Evolutionary conservation across 2,329 filamentous ascomycete species (phyloP), one percentile per base, ranked within the genome.

Genomic region (Lachnellula cervina): DNA sequence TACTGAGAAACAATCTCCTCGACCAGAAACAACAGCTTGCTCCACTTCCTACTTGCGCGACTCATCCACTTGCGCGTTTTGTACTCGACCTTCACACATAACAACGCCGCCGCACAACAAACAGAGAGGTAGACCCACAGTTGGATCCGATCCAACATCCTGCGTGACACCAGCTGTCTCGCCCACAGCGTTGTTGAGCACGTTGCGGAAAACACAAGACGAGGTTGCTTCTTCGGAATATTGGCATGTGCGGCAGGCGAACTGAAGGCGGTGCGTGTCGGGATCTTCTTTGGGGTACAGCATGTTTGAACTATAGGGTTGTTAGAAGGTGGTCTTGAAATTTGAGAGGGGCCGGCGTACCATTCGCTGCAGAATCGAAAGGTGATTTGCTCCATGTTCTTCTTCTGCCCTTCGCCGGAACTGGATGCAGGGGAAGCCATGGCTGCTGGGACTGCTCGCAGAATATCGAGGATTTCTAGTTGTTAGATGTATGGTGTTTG

Each of bases 361-460:
- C 94, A 99, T 80, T 99, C 94, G 66, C 90, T 91, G 79, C 94
- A 99, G 81, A 99, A 99, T 69, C 90, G 88, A 75, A 97, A 99
- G 48, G 90, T 91, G 73, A 97, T 92, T 73, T 96, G 90, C 75
- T 93, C 86, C 62, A 78, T 76, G 64, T 77, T 77, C 67, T 79
- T 80, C 54, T 64, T 68, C 16, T 57, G 49, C 66, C 80, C 76
- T 57, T 69, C 72, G 50, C 69, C 68, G 52, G 70, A 70, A 46
- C 74, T 79, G 28, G 80, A 79, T 59, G 79, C 75, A 34, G 82
- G 82, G 11, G 81, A 79, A 28, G 83, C 78, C 83, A 86, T 86
- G 43, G 40, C 56, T 51, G 42, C 19, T 19, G 25, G 17, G 9
- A 11, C 23, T n/a, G 16, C 17, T 14, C 19, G 23, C 32, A 14